phyloP scores from a whole-genome alignment of 208 protist species.

The Crithidia fasciculata region DNA sequence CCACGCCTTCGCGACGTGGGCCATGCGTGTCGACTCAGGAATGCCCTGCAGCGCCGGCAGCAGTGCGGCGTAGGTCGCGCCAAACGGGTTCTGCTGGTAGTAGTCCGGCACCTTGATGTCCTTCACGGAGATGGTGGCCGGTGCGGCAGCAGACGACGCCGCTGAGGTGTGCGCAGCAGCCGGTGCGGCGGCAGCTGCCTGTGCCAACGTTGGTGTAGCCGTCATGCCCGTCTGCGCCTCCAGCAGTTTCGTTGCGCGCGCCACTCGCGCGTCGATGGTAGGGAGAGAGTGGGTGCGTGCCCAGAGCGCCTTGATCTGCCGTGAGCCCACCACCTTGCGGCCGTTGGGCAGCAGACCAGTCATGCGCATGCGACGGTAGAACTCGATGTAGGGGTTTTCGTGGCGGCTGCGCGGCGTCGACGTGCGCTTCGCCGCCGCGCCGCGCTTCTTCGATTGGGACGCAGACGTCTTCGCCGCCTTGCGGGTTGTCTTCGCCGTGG shows the following conservation, averaged over 20 bases:
- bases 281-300: slow-evolving; percentile 33
- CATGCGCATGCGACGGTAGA: slow-evolving; percentile 52
- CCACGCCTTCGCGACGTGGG: slow-evolving; percentile 41
- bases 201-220: background rate
- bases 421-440: background rate
- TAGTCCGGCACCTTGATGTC: slow-evolving; percentile 37
- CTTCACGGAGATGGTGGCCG: slow-evolving; percentile 2
- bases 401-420: background rate
- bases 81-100: slow-evolving; percentile 40
- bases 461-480: slow-evolving; percentile 12
- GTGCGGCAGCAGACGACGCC: background rate
- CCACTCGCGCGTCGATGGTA: slow-evolving; percentile 31
- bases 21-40: slow-evolving; percentile 31
- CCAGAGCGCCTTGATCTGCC: slow-evolving; percentile 52
- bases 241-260: slow-evolving; percentile 23
- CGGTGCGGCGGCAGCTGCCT: slow-evolving; percentile 5
- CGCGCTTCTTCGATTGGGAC: background rate
- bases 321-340: slow-evolving; percentile 28
- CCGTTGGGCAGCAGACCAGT: slow-evolving; percentile 51
- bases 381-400: slow-evolving; percentile 43
- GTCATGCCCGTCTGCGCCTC: slow-evolving; percentile 20
- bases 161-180: background rate
- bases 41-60: slow-evolving; percentile 16
- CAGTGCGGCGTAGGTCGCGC: slow-evolving; percentile 41
- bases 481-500: background rate